Base-by-base conservation (phyloP, 2,329 filamentous ascomycete genomes). In the Aureobasidium sp. region DNA sequence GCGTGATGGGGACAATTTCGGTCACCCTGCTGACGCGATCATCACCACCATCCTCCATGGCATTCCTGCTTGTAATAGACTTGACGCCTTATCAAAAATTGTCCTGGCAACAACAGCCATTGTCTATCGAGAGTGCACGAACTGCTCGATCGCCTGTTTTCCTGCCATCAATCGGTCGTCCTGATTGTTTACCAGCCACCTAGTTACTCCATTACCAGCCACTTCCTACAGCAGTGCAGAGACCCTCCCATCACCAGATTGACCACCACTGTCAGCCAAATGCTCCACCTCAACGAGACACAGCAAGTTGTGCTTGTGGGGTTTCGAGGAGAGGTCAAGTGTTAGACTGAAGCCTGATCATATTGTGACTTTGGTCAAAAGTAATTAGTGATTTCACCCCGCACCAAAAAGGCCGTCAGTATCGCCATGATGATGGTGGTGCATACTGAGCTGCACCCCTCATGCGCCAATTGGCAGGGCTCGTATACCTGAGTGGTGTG, bases 401-500 rank as follows among this genome's bases (percentile, higher is more conserved):
- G 39, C 27, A 44, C 27, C 2, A 36, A 12, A 6, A 34, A 9
- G 17, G 23, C n/a, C 41, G 9, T 34, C 29, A 7, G 9, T 39
- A 34, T 55, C 17, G 37, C 17, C 27, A 44, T 26, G 27, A 42
- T 42, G 34, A 32, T 41, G 34, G 34, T 37, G 36, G 44, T 42
- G 36, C 52, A 34, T 41, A 20, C 39, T 26, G 29, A 44, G 39
- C 53, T 57, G 53, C 41, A 57, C 53, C 42, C 39, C 27, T 57
- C 53, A 34, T 36, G 53, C 39, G 41, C 29, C 29, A 36, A 20
- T 46, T 10, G 17, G 12, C 12, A 58, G 23, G 15, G 41, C 42
- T 58, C 55, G 41, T 47, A 37, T 42, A 32, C 32, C 46, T 48
- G n/a, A 47, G 32, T 58, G 55, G 55, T 48, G 55, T 58, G 55